Conservation (phyloP, 257 asterid genomes). For the Solanum peruvianum region DNA sequence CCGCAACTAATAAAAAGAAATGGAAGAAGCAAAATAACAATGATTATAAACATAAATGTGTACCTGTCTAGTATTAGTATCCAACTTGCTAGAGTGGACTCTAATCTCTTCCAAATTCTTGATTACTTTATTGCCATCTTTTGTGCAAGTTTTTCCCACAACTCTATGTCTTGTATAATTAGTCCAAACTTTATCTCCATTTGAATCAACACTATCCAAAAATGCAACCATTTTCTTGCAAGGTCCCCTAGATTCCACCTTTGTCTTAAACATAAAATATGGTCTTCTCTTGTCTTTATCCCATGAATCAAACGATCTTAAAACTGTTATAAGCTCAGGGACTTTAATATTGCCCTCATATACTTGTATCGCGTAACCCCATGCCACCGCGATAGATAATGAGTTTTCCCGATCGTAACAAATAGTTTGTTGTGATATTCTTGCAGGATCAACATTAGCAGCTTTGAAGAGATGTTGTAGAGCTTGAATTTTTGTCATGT, state of each 20-base stretch:
- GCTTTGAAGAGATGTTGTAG: constrained; percentile 53
- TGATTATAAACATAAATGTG: background rate
- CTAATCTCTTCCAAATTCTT: constrained; percentile 29
- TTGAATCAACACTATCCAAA: constrained; percentile 12
- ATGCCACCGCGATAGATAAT: constrained; percentile 54
- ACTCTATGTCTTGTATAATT: constrained; percentile 17
- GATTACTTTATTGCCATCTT: constrained; percentile 3
- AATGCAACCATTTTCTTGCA: constrained; percentile 57
- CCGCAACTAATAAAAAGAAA: background rate
- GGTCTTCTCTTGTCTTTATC: constrained; percentile 36
- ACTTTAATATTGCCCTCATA: constrained; percentile 46
- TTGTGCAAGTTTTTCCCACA: constrained; percentile 20
- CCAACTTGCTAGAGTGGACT: constrained; percentile 21
- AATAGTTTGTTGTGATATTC: constrained; percentile 70
- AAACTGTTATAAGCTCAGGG: constrained; percentile 25
- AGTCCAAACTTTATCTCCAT: constrained; percentile 32
- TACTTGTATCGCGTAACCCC: constrained; percentile 73
- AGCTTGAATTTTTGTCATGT: constrained; percentile 39
- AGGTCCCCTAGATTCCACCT: constrained; percentile 35
- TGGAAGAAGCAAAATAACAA: background rate
- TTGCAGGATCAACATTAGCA: constrained; percentile 36
- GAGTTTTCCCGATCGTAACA: constrained; percentile 43
- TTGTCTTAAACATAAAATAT: constrained; percentile 51
- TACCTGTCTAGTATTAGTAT: constrained; percentile 37
- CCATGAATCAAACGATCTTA: constrained; percentile 50